Conservation (phyloP, 164 flowering plant species). For the Umbellularia californica region DNA sequence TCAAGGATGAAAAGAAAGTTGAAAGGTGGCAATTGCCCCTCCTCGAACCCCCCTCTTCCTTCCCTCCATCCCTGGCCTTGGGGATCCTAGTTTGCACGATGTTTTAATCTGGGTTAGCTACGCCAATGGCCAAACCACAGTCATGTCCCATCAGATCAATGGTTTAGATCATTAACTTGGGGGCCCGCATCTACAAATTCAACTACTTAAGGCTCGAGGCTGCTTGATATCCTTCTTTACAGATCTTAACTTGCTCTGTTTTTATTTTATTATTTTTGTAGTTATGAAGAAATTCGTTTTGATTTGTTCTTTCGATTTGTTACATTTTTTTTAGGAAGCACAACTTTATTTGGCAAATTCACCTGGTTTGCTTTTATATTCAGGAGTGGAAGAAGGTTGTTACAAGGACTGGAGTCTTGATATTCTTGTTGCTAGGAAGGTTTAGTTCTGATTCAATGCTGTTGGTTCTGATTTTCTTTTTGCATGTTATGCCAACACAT, state of each 20-base stretch:
- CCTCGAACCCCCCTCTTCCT: too few relatives aligned
- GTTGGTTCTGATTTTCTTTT: background rate
- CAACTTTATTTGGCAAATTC: background rate
- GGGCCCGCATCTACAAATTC: too few relatives aligned
- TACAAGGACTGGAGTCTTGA: conserved; percentile 90
- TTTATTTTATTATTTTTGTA: background rate
- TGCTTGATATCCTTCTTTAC: background rate
- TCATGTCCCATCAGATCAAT: too few relatives aligned
- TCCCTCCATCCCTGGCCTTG: too few relatives aligned
- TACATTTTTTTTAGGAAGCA: background rate
- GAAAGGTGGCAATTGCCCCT: too few relatives aligned
- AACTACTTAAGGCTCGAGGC: too few relatives aligned
- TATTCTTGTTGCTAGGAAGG: conserved; percentile 79
- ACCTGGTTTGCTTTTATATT: conserved; percentile 8
- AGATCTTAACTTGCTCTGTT: background rate
- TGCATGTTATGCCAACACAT: background rate
- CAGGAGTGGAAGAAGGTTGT: conserved; percentile 84
- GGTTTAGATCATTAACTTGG: too few relatives aligned
- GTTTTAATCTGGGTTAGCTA: too few relatives aligned
- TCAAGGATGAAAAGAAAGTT: too few relatives aligned
- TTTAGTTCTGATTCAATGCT: conserved; percentile 13
- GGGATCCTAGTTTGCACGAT: too few relatives aligned
- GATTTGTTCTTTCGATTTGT: background rate
- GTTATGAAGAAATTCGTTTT: background rate
- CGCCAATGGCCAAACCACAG: too few relatives aligned